phyloP scores from a whole-genome alignment of 371 early-diverging fungal species.

The Rhizopus sp. region DNA sequence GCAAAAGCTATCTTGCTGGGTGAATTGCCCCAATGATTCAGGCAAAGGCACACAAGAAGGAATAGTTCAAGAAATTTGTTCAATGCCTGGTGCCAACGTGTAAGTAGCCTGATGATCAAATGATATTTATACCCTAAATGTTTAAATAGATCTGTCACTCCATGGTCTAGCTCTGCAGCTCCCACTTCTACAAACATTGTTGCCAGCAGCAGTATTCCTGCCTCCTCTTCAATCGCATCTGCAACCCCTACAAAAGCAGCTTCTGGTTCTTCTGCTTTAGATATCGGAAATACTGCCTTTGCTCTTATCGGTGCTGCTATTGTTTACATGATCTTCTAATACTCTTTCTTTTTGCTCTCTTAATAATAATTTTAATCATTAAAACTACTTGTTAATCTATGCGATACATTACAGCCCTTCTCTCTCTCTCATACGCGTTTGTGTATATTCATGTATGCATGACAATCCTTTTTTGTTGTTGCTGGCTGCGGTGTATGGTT shows the following conservation, averaged over 20 bases:
- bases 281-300: conserved; percentile 17
- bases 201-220: conserved; percentile 9
- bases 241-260: conserved; percentile 17
- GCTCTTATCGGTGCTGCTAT: conserved; percentile 17
- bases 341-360: conserved; percentile 6
- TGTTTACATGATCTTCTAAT: conserved; percentile 26
- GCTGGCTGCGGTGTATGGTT: no score
- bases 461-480: no score
- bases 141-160: conserved; percentile 25
- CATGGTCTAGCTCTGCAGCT: conserved; percentile 24
- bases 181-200: conserved; percentile 20
- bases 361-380: background rate
- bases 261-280: conserved; percentile 24
- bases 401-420: no score
- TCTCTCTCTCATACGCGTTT: no score
- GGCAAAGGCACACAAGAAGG: conserved; percentile 21
- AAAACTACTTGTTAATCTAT: no score
- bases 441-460: no score
- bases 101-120: conserved; percentile 14
- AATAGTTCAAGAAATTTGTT: conserved; percentile 16
- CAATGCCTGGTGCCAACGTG: conserved; percentile 38
- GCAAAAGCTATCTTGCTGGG: conserved; percentile 28
- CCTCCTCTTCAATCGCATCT: conserved; percentile 9
- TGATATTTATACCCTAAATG: background rate
- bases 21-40: conserved; percentile 28